A percentile compares a stretch with the other conserved stretches of the same genome.
These are phyloP conservation scores for Silene coronaria DNA, from an alignment of 179 eudicot genomes.

Conservation along the genomic window DNA sequence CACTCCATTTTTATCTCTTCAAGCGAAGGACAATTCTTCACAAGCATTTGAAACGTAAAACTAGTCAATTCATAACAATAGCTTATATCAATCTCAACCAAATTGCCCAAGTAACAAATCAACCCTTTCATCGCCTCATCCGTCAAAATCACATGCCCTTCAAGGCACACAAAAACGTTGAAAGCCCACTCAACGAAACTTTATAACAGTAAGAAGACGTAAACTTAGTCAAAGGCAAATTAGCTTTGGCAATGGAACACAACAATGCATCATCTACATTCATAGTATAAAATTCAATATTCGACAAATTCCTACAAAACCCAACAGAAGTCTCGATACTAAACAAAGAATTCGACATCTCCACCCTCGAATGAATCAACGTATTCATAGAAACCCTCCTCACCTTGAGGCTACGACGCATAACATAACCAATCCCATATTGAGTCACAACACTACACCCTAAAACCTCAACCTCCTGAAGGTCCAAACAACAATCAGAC, in stretches of 20 bases:
- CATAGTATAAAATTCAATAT: not conserved
- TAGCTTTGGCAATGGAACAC: conserved; percentile 2
- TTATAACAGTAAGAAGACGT: not conserved
- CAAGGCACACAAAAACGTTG: not conserved
- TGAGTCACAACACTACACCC: not conserved
- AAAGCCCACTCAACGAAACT: not conserved
- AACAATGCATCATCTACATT: conserved; percentile 3
- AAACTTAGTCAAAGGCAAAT: conserved; percentile 4
- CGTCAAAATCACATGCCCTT: not conserved
- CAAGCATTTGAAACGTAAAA: not conserved
- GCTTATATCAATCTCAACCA: not conserved
- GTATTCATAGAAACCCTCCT: not conserved
- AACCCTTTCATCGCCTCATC: not conserved
- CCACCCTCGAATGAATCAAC: not conserved
- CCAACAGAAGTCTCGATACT: not conserved
- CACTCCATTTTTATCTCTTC: not conserved
- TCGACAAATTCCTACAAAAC: not conserved
- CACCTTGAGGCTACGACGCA: not conserved
- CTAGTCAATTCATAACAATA: not conserved
- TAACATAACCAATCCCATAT: not conserved
- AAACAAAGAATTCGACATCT: not conserved
- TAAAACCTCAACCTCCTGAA: not conserved
- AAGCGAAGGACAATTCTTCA: not conserved
- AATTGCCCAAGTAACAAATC: not conserved
- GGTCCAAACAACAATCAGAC: not conserved